Evolutionary conservation across 225 moss, liverwort and hornwort genomes (phyloP).

Genomic region (Polytrichum formosum): DNA sequence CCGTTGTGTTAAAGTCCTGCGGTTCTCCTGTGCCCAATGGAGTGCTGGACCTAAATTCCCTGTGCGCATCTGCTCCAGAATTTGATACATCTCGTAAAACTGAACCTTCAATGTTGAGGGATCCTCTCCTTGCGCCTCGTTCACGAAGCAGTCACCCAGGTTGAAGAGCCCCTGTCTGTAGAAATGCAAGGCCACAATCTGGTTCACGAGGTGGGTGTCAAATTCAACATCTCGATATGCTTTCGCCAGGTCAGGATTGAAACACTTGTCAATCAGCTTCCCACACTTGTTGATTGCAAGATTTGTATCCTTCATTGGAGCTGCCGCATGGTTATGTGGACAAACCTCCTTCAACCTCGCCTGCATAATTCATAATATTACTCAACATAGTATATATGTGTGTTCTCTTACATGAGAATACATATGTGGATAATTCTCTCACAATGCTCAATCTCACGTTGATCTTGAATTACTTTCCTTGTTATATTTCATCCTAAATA

Average conservation of each 20-base stretch:
- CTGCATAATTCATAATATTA: conserved; percentile 20
- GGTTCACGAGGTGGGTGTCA: conserved; percentile 66
- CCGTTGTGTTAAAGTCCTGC: conserved; percentile 47
- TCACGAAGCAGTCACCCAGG: conserved; percentile 83
- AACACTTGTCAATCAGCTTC: conserved; percentile 82
- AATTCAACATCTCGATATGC: conserved; percentile 80
- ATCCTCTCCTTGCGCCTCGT: conserved; percentile 63
- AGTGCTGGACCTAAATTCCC: conserved; percentile 69
- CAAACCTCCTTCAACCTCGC: conserved; percentile 35
- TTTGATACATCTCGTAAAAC: conserved; percentile 87
- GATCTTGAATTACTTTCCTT: no score
- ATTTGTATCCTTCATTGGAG: conserved; percentile 75
- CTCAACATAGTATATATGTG: no score
- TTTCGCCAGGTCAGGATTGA: conserved; percentile 67
- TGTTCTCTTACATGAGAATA: no score
- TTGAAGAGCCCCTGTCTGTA: conserved; percentile 86
- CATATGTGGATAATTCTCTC: no score
- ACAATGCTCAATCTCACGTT: no score
- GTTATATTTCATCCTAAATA: no score
- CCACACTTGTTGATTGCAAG: conserved; percentile 89
- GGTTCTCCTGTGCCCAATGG: conserved; percentile 65
- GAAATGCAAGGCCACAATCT: conserved; percentile 88
- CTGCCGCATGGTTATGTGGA: conserved; percentile 40
- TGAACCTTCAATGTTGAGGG: conserved; percentile 56
- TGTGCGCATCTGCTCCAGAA: conserved; percentile 67